Base-by-base conservation (phyloP, 495 filamentous ascomycete species). In the Penicillium parvum region DNA sequence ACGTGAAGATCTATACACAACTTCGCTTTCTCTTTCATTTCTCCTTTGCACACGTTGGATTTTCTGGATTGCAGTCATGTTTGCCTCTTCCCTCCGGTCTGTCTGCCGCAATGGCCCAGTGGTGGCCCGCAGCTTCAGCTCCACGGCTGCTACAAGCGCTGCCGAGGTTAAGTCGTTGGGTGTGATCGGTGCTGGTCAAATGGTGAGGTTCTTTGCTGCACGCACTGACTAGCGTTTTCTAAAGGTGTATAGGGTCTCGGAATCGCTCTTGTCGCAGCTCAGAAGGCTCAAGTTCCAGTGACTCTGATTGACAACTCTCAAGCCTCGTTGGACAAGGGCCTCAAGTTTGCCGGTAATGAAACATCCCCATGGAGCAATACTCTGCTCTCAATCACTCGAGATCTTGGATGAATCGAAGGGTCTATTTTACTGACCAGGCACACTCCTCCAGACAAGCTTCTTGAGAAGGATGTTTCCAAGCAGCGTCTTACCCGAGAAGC, bases 101-200 rank as follows among this genome's bases (percentile, higher is more conserved):
- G 41, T 65, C 44, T 51, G 46, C 44, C 58, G 40, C 28, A 58
- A 60, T 40, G 57, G 58, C 50, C 58, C 61, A 12, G 46, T 52
- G 41, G 61, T 57, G 38, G 64, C 62, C 48, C 64, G 72, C 21
- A 53, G 50, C 19, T 74, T 77, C 51, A 73, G 66, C 53, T 72
- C 63, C 23, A 66, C 68, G n/a, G 49, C 60, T 23, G 56, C 57
- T 29, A 50, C 72, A 32, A 63, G 68, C 49, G 81, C 81, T 53
- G 77, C 81, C 53, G 82, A 90, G 67, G 86, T 97, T 32, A 94
- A 90, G 69, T 83, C 79, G 40, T 69, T 98, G 14, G 92, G 92
- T 43, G 94, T 99, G 21, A 71, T 99, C 53, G 94, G 94, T 45
- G 92, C 91, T 34, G 94, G 94, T 12, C 94, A 97, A 63, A 97